phyloP scores from a whole-genome alignment of 768 basidiomycete species.

The Mycena belliarum region DNA sequence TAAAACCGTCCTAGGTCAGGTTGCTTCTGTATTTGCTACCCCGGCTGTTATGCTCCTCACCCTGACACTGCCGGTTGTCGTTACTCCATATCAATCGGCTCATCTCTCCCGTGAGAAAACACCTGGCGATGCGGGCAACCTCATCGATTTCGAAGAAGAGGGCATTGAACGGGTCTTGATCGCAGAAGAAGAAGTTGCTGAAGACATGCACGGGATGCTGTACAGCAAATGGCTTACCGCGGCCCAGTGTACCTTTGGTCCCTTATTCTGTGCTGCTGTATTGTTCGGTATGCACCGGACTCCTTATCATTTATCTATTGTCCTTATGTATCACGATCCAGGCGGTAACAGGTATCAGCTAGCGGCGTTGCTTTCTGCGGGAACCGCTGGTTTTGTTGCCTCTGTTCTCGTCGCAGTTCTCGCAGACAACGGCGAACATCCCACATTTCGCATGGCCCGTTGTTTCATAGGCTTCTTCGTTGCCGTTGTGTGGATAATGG shows the following conservation, averaged over 20 bases:
- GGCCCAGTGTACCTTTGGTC: slow-evolving; percentile 79
- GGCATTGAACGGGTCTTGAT: slow-evolving; percentile 67
- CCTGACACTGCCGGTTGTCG: slow-evolving; percentile 88
- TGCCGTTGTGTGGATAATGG: slow-evolving; percentile 96
- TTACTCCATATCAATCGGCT: slow-evolving; percentile 50
- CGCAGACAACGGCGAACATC: slow-evolving; percentile 58
- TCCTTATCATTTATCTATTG: slow-evolving; percentile 14
- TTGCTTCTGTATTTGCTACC: slow-evolving; percentile 78
- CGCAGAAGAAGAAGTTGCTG: slow-evolving; percentile 73
- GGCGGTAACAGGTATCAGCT: slow-evolving; percentile 45
- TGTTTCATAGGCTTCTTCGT: slow-evolving; percentile 92
- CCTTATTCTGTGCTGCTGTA: slow-evolving; percentile 72
- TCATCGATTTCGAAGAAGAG: slow-evolving; percentile 77
- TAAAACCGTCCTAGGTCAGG: slow-evolving; percentile 70
- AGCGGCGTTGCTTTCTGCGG: slow-evolving; percentile 57
- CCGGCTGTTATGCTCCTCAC: slow-evolving; percentile 88
- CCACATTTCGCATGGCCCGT: slow-evolving; percentile 62
- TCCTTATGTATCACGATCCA: slow-evolving; percentile 26
- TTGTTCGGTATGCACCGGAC: slow-evolving; percentile 65
- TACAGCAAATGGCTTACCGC: slow-evolving; percentile 87
- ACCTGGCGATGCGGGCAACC: slow-evolving; percentile 39
- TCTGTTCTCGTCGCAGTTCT: slow-evolving; percentile 61
- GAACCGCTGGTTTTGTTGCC: slow-evolving; percentile 53
- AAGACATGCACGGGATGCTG: slow-evolving; percentile 63
- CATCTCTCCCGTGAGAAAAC: slow-evolving; percentile 42